Base-by-base conservation (phyloP, 345 rosid species). In the Eucalyptus polybractea region DNA sequence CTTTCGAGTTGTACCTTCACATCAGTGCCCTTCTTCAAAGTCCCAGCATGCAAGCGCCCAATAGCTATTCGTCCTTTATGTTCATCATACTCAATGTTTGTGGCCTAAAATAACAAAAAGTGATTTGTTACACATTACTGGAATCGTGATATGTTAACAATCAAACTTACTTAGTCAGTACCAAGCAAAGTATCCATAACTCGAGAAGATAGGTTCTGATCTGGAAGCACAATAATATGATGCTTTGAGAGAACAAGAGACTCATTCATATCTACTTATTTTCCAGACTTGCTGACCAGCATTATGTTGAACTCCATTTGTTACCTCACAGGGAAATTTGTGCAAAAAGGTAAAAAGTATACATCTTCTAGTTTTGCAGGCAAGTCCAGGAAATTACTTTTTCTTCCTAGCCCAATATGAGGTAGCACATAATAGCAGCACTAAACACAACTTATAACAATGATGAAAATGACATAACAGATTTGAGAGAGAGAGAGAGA, bases 41-140 rank as follows among this genome's bases (percentile, higher is more conserved):
- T 91, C 88, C 99, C 99, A 60, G 99, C 98, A 92, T 97, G 99
- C 94, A 98, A 92, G 90, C 99, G 95, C 49, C 99, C 99, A 90
- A 98, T 98, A 88, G 97, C 99, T 92, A 98, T 95, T 29, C 99
- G 95, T 89, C 99, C 99, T 95, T 97, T 97, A 92, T 97, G 99
- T 89, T 97, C 99, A 90, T 97, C 99, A 91, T 95, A 98, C 90
- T 98, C 99, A 17, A 97, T 90, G 92, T 95, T 97, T 93, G 99
- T 97, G 44, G 92, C 99, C 99, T 97, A 89, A 88, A 65, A 40
- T 76, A 76, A 76, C 16, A 76, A 76, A 76, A 76, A 76, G 47
- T 22, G 85, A 76, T 76, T 21, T 40, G 85, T 40, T 21, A 76
- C 83, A 37, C 45, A 37, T 76, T 76, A 76, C 83, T 37, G 83